These are phyloP conservation scores for Euphorbia lathyris DNA, from an alignment of 345 rosid genomes.

Conservation along the genomic window DNA sequence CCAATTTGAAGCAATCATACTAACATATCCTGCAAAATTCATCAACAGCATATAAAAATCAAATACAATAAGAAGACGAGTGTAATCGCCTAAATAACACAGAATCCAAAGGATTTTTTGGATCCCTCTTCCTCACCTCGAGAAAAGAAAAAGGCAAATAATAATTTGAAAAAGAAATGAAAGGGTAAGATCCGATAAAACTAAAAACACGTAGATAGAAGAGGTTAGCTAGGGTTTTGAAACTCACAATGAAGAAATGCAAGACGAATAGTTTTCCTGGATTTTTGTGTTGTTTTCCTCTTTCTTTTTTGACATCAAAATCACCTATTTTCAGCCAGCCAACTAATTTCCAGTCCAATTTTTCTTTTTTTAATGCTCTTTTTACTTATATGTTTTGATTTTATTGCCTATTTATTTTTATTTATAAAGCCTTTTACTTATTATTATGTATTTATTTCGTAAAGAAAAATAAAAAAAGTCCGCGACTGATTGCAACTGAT, in stretches of 20 bases:
- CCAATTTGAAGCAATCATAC: neutral
- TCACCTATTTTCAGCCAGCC: conserved; percentile 16
- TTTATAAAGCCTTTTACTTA: no score
- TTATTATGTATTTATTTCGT: no score
- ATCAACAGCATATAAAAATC: neutral
- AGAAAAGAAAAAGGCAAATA: conserved; percentile 7
- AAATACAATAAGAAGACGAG: neutral
- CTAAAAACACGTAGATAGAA: neutral
- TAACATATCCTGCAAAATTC: conserved; percentile 14
- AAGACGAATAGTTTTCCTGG: neutral
- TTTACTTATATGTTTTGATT: neutral
- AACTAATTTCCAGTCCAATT: conserved; percentile 4
- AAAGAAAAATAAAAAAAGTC: no score
- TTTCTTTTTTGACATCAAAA: neutral
- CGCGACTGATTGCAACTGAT: no score
- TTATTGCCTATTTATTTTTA: neutral
- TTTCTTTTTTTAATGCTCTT: neutral
- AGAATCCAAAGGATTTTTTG: conserved; percentile 16
- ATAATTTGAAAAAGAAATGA: neutral
- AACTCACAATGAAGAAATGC: neutral
- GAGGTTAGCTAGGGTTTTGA: conserved; percentile 5
- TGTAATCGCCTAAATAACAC: conserved; percentile 5
- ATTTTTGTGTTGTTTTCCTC: neutral
- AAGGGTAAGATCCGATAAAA: conserved; percentile 2
- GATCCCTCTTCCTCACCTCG: conserved; percentile 19